Conservation (phyloP, 257 asterid genomes). For the Nicotiana attenuata region DNA sequence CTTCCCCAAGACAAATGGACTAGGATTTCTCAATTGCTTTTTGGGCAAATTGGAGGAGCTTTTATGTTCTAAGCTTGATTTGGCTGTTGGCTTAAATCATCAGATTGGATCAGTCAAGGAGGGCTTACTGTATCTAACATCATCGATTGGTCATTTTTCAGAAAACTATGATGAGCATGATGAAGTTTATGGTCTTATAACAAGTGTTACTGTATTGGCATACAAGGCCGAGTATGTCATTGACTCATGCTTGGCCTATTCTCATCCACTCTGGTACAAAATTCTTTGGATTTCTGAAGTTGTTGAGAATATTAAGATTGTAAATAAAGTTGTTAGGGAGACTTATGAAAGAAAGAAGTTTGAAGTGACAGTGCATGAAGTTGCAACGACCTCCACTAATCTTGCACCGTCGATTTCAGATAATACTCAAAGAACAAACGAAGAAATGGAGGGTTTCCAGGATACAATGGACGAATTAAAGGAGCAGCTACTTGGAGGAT, state of each 20-base stretch:
- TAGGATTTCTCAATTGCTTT: background rate
- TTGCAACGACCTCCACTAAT: background rate
- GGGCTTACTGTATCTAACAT: background rate
- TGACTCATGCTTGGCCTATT: slow-evolving; percentile 2
- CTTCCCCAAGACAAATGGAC: background rate
- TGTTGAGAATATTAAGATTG: background rate
- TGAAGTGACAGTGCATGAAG: background rate
- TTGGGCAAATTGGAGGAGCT: background rate
- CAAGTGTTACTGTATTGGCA: slow-evolving; percentile 2
- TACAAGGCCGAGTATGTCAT: slow-evolving; percentile 7
- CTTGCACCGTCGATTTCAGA: background rate
- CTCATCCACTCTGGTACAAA: slow-evolving; percentile 9
- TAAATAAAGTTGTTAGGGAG: background rate
- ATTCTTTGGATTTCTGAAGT: slow-evolving; percentile 1
- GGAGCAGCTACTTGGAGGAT: slow-evolving; percentile 6
- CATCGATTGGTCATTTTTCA: background rate
- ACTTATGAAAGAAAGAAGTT: background rate
- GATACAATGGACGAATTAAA: background rate
- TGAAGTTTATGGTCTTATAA: background rate
- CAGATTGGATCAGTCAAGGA: background rate
- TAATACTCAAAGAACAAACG: background rate
- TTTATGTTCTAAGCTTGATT: background rate
- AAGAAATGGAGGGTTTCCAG: slow-evolving; percentile 6
- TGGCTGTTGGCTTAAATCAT: background rate
- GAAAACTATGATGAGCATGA: slow-evolving; percentile 6